Conservation (phyloP, 2,329 filamentous ascomycete genomes). For the Lachnellula hyalina region DNA sequence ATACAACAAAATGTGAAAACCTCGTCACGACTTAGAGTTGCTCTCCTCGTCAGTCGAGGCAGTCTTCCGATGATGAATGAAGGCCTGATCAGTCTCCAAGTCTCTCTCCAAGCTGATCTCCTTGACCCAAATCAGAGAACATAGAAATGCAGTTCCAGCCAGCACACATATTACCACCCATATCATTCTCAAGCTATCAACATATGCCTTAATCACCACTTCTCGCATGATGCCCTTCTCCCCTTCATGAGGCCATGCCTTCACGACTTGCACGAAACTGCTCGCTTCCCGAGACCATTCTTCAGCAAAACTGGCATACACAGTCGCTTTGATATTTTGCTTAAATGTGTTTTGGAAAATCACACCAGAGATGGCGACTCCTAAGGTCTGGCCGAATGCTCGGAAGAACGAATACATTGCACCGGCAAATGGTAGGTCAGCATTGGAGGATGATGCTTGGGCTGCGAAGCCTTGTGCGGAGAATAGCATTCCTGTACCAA, state of each 20-base stretch:
- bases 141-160: slow-evolving; percentile 24
- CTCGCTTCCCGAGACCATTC: slow-evolving; percentile 18
- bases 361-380: slow-evolving; percentile 49
- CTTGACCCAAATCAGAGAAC: slow-evolving; percentile 35
- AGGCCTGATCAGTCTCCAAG: slow-evolving; percentile 18
- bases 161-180: slow-evolving; percentile 24
- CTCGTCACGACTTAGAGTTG: not conserved
- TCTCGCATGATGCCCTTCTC: not conserved
- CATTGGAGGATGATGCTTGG: slow-evolving; percentile 52
- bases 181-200: slow-evolving; percentile 21
- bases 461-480: slow-evolving; percentile 55
- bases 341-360: slow-evolving; percentile 58
- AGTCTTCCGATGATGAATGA: not conserved
- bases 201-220: slow-evolving; percentile 14
- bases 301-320: slow-evolving; percentile 10
- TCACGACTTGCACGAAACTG: slow-evolving; percentile 20
- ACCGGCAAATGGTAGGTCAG: slow-evolving; percentile 53
- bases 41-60: not conserved
- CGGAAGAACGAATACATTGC: slow-evolving; percentile 64
- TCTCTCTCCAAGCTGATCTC: slow-evolving; percentile 24
- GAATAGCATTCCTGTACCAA: slow-evolving; percentile 60
- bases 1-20: no score
- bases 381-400: slow-evolving; percentile 44
- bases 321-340: slow-evolving; percentile 16
- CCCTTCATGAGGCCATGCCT: slow-evolving; percentile 8